These are phyloP conservation scores for Yamadazyma epiphylla DNA, from an alignment of 1,139 yeast genomes.

Conservation along the genomic window DNA sequence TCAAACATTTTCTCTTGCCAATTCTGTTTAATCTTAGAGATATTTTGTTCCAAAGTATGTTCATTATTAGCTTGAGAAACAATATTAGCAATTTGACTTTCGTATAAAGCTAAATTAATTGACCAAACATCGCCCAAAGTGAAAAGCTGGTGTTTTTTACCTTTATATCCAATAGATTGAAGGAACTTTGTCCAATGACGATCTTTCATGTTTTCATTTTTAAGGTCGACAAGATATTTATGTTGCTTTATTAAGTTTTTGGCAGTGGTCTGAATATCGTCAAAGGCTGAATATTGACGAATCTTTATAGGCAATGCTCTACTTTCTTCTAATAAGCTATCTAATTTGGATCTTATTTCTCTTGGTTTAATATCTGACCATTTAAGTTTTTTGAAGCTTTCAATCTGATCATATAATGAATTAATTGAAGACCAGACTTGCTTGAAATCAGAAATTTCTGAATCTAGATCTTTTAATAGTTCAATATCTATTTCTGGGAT, in stretches of 20 bases:
- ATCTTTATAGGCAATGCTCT: constrained; percentile 55
- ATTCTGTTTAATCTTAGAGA: constrained; percentile 39
- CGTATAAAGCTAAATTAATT: constrained; percentile 48
- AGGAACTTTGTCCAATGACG: constrained; percentile 71
- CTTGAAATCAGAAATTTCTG: constrained; percentile 57
- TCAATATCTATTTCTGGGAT: constrained; percentile 17
- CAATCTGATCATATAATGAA: constrained; percentile 50
- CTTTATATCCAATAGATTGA: constrained; percentile 18
- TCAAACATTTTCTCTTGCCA: constrained; percentile 55
- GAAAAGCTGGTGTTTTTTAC: constrained; percentile 16
- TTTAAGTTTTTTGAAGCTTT: constrained; percentile 33
- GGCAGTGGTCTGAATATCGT: constrained; percentile 47
- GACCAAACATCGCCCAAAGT: constrained; percentile 63
- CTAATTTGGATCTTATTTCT: constrained; percentile 47
- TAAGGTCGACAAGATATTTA: constrained; percentile 46
- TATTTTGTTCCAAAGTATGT: constrained; percentile 55
- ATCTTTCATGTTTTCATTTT: constrained; percentile 53
- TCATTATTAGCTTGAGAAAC: constrained; percentile 74
- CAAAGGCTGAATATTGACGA: constrained; percentile 70
- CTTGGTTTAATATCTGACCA: constrained; percentile 56
- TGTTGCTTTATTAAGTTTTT: constrained; percentile 37
- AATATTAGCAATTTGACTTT: constrained; percentile 42
- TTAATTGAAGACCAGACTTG: constrained; percentile 67
- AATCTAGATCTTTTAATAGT: constrained; percentile 24
- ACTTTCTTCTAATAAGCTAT: constrained; percentile 44